A percentile compares a stretch with the other conserved stretches of the same genome.
Conservation (phyloP, 2,329 filamentous ascomycete species). For the Fusarium clavum region DNA sequence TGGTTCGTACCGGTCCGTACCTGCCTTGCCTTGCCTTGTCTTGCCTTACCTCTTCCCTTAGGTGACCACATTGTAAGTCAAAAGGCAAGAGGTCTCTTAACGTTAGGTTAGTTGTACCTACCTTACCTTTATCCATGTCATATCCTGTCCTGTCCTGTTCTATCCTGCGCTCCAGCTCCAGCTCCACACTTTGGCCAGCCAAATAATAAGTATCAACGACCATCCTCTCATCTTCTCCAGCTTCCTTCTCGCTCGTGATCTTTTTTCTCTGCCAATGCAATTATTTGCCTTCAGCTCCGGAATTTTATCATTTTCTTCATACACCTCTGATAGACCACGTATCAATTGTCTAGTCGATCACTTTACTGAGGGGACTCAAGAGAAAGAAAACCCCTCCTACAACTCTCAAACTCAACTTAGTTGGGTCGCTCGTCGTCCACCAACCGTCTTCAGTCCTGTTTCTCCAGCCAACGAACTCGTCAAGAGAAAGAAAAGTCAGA, state of each 20-base stretch:
- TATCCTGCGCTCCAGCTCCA: constrained; percentile 34
- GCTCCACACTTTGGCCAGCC: constrained; percentile 45
- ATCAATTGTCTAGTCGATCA: constrained; percentile 6
- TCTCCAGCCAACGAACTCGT: constrained; percentile 19
- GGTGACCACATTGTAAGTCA: constrained; percentile 23
- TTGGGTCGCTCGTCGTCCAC: constrained; percentile 28
- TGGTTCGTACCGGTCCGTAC: constrained; percentile 13
- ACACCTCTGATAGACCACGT: not conserved
- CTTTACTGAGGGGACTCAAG: constrained; percentile 4
- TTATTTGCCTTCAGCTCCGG: constrained; percentile 11
- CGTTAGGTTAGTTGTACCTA: constrained; percentile 4
- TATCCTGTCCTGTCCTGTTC: not conserved
- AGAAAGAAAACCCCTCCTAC: constrained; percentile 38
- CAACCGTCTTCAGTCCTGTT: constrained; percentile 22
- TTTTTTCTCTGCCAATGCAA: constrained; percentile 27
- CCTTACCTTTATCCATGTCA: constrained; percentile 28
- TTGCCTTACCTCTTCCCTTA: constrained; percentile 11
- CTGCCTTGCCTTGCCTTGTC: constrained; percentile 11
- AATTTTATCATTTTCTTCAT: constrained; percentile 1
- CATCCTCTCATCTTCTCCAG: constrained; percentile 44
- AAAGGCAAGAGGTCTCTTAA: constrained; percentile 3
- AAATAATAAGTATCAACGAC: constrained; percentile 48
- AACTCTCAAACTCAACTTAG: constrained; percentile 26
- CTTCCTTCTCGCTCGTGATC: constrained; percentile 38
- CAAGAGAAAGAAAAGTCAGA: not conserved